Conservation (phyloP, 2,329 filamentous ascomycete species). For the Colletotrichum acutatum region DNA sequence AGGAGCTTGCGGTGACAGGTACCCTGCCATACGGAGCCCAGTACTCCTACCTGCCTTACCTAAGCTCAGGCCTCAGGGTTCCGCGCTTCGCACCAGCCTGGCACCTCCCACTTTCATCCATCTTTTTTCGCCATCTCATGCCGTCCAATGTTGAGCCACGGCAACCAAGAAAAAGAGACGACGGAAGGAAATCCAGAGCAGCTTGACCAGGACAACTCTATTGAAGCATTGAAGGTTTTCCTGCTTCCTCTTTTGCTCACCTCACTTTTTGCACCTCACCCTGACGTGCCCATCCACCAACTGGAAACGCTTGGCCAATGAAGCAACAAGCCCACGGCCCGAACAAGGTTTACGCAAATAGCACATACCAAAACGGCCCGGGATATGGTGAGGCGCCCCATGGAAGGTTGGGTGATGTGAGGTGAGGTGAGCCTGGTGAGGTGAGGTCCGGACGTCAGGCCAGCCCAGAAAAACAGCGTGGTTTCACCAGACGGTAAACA, state of each 20-base stretch:
- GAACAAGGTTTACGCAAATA: conserved; percentile 22
- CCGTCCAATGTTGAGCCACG: too few relatives aligned
- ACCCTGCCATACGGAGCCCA: not conserved
- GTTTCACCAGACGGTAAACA: not conserved
- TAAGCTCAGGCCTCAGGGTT: not conserved
- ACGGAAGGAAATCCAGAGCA: not conserved
- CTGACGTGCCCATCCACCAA: not conserved
- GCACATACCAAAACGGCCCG: conserved; percentile 10
- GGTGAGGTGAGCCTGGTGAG: not conserved
- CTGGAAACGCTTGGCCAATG: conserved; percentile 22
- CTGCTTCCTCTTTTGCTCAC: not conserved
- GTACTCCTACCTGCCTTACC: conserved; percentile 14
- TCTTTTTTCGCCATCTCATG: not conserved
- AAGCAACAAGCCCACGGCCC: not conserved
- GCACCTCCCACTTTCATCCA: not conserved
- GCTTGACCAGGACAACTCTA: not conserved
- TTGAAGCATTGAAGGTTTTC: not conserved
- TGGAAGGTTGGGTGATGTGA: conserved; percentile 4
- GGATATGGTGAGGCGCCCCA: not conserved
- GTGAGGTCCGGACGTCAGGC: conserved; percentile 5
- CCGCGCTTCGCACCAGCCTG: not conserved
- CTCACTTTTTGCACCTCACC: not conserved
- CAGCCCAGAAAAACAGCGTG: not conserved
- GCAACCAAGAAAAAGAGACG: not conserved
- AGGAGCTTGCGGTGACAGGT: conserved; percentile 24